These are phyloP conservation scores for Lactarius akahatsu DNA, from an alignment of 768 basidiomycete species.

Conservation along the genomic window DNA sequence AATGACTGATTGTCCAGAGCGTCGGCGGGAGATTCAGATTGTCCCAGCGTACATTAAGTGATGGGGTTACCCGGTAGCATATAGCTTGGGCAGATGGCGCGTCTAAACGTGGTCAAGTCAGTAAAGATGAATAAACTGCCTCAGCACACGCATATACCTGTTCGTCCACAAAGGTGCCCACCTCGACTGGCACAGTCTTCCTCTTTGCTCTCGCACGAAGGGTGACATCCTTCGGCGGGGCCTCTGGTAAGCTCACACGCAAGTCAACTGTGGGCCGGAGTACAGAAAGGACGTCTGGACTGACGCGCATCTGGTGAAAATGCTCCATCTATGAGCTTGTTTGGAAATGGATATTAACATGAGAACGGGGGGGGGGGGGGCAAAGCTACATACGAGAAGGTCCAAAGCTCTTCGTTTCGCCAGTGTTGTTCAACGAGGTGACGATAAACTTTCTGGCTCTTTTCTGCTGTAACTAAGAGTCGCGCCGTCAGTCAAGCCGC, in stretches of 20 bases:
- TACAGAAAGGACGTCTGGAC: conserved; percentile 79
- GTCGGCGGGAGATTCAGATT: conserved; percentile 45
- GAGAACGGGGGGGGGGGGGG: not conserved
- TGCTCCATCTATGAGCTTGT: conserved; percentile 77
- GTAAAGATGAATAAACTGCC: not conserved
- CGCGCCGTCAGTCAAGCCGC: conserved; percentile 30
- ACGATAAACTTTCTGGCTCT: conserved; percentile 69
- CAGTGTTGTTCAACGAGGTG: conserved; percentile 80
- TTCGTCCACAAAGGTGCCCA: conserved; percentile 67
- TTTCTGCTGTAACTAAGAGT: conserved; percentile 48
- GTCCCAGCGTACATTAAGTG: conserved; percentile 4
- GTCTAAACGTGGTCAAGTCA: conserved; percentile 47
- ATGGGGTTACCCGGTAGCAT: conserved; percentile 62
- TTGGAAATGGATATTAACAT: not conserved
- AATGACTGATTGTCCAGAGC: conserved; percentile 75
- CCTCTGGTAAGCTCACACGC: conserved; percentile 53
- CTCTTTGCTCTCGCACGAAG: conserved; percentile 34
- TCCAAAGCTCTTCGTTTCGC: conserved; percentile 81
- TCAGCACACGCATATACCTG: conserved; percentile 50
- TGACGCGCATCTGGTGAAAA: conserved; percentile 83
- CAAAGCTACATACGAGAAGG: conserved; percentile 56
- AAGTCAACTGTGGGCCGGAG: conserved; percentile 76
- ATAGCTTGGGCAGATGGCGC: conserved; percentile 57
- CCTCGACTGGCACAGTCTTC: conserved; percentile 52
- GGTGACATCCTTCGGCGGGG: conserved; percentile 33